Base-by-base conservation (phyloP, 305 asterid species). In the Rubia tinctorum region DNA sequence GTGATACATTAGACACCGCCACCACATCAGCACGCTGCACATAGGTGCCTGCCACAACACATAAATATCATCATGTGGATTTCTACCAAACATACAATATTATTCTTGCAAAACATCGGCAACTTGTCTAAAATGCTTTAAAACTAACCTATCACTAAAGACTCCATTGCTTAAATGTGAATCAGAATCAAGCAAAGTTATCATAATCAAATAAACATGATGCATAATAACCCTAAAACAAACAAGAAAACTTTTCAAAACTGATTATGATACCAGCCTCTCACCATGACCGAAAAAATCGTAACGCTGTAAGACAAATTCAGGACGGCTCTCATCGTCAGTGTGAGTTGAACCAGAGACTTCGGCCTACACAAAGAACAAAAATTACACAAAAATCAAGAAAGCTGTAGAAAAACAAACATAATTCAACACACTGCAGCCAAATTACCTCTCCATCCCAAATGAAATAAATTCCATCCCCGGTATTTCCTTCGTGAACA, bases 221-320 rank as follows among this genome's bases (percentile, higher is more conserved):
- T n/a, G 47, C 20, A 23, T 2, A 13, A 8, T 27, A 4, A 76
- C 22, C 25, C 51, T 7, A 42, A 12, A 39, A 58, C 1, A 30
- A 37, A 22, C 60, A 18, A 53, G 25, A n/a, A 7, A 23, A 15
- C 4, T 5, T 9, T 17, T 6, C 40, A 7, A 42, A 25, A 67
- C 42, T 63, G 60, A 60, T 70, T 43, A 47, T 78, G 62, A 76
- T 73, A 66, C 68, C 20, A 27, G 77, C 66, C 77, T 80, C 97
- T 84, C 84, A 95, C 98, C 96, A 49, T 87, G 93, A 62, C 98
- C 96, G 80, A 95, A 95, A 77, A 82, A 92, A 80, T 92, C 97
- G 72, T 83, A 86, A 71, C 82, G 80, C 83, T 88, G 88, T 78
- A 95, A 77, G 53, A 87, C 91, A 78, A 84, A 90, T 62, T 95